A percentile compares a stretch with the other conserved stretches of the same genome.
These are phyloP conservation scores for Colletotrichum filicis DNA, from an alignment of 2,329 filamentous ascomycete genomes.

Conservation along the genomic window DNA sequence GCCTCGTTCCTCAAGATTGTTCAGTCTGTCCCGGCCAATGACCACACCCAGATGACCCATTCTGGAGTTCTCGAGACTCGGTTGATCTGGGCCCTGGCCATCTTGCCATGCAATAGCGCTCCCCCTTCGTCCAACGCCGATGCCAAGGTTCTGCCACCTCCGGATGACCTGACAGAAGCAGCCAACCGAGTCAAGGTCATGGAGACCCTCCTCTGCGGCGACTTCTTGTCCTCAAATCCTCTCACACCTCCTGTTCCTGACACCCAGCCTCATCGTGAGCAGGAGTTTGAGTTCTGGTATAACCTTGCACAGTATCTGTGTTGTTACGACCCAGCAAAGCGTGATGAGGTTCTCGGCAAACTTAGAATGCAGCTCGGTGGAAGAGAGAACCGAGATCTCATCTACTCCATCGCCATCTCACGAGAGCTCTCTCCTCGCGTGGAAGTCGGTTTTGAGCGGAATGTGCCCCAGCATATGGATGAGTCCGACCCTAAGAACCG, in stretches of 20 bases:
- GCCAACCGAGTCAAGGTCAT: slow-evolving; percentile 79
- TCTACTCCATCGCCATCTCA: slow-evolving; percentile 88
- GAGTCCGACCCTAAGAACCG: slow-evolving; percentile 75
- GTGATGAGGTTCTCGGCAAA: slow-evolving; percentile 72
- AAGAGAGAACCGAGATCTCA: slow-evolving; percentile 87
- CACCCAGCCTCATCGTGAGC: slow-evolving; percentile 63
- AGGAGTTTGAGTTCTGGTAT: slow-evolving; percentile 86
- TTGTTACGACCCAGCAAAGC: slow-evolving; percentile 65
- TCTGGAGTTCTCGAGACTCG: slow-evolving; percentile 66
- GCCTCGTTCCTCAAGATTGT: slow-evolving; percentile 71
- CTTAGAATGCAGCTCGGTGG: slow-evolving; percentile 80
- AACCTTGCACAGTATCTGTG: slow-evolving; percentile 76
- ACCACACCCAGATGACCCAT: slow-evolving; percentile 63
- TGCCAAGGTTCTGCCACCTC: slow-evolving; percentile 54
- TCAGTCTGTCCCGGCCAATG: slow-evolving; percentile 58
- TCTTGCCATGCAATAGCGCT: slow-evolving; percentile 54
- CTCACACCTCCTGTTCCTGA: slow-evolving; percentile 61
- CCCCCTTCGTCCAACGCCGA: slow-evolving; percentile 48
- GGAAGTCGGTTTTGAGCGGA: slow-evolving; percentile 66
- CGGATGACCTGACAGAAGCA: slow-evolving; percentile 72
- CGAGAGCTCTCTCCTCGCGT: slow-evolving; percentile 78
- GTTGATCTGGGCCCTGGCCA: slow-evolving; percentile 70
- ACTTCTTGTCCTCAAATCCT: slow-evolving; percentile 69
- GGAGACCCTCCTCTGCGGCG: slow-evolving; percentile 80
- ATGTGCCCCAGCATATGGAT: slow-evolving; percentile 69